Base-by-base conservation (phyloP, 192 early-diverging fungal species). In the Mortierella claussenii region DNA sequence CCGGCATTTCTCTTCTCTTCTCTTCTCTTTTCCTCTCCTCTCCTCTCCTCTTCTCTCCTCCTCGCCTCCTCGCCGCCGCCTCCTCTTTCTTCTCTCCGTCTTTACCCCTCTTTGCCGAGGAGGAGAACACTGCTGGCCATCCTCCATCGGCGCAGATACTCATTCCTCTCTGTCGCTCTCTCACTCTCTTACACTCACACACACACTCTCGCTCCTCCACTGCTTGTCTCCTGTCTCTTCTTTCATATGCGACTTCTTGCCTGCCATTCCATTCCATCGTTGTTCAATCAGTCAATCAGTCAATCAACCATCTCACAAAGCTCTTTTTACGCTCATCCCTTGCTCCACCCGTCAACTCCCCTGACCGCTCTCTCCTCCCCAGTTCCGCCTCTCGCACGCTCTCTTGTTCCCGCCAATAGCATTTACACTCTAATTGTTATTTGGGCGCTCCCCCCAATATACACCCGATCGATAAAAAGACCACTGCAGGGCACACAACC, bases 21-120 rank as follows among this genome's bases (percentile, higher is more conserved):
- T 37, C 44, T 40, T 46, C 45, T 17, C 11, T 56, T 54, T 52
- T 32, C 36, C 49, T 52, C 20, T 44, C 23, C 37, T 31, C 13
- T 40, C 27, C 36, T 34, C 15, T 30, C 12, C 47, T 4, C 21
- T 30, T 28, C 26, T 50, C 33, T 58, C 30, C 20, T 45, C 45
- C 45, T 59, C 30, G 4, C 48, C 0, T 23, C 44, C 40, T 43
- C 40, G 36, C 46, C 27, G 33, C 33, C 49, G n/a, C n/a, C 27
- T 11, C 47, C 30, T 9, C 47, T 49, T 45, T 12, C 20, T 33
- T 18, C 28, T 20, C 37, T 13, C 37, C 13, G 37, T 10, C 37
- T 40, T 40, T 40, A 40, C 37, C n/a, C n/a, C n/a, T n/a, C n/a
- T n/a, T n/a, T 40, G 37, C n/a, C 24, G 47, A 36, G 44, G 44